Evolutionary conservation across 352 stramenopile genomes (phyloP), one percentile per base, ranked within the genome.

Genomic region (Globisporangium paddicum): DNA sequence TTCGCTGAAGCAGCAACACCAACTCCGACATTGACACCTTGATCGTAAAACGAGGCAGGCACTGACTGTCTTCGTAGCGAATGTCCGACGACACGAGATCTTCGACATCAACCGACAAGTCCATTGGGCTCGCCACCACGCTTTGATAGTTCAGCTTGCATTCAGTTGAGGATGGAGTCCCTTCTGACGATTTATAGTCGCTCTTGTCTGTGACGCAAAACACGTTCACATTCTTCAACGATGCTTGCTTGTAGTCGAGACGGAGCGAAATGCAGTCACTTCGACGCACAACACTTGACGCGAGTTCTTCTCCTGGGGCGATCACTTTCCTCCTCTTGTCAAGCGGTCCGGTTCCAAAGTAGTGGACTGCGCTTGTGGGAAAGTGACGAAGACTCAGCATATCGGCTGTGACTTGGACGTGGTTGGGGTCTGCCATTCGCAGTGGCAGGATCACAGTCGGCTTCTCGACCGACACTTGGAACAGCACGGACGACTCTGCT

Each of bases 371-470:
- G 60, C 77, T 90, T n/a, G 75, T 67, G 18, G 82, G 85, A 21
- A 75, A 82, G 42, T 95, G 85, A 8, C 73, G 58, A 30, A 95
- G 47, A n/a, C 67, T 59, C 9, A 95, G 51, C 14, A 65, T 55
- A 8, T 87, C 69, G 21, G 82, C 78, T 3, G 72, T 87, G 25
- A 90, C 62, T 41, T 83, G 77, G 34, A 80, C 68, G 47, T 93
- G 82, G 28, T 79, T 67, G 8, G 71, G 58, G 46, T 88, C 68
- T 30, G 74, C 45, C 25, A 88, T 69, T 38, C 65, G 69, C 35
- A 90, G 73, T 2, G 85, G 85, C 30, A 95, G 63, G 30, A 93
- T 71, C 30, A 93, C 48, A 0, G 77, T 86, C 18, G 85, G 83
- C n/a, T 79, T 78, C 30, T 76, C 57, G 35, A 87, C 68, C 19